phyloP scores from a whole-genome alignment of 164 flowering plant genomes.

The Annona squamosa region DNA sequence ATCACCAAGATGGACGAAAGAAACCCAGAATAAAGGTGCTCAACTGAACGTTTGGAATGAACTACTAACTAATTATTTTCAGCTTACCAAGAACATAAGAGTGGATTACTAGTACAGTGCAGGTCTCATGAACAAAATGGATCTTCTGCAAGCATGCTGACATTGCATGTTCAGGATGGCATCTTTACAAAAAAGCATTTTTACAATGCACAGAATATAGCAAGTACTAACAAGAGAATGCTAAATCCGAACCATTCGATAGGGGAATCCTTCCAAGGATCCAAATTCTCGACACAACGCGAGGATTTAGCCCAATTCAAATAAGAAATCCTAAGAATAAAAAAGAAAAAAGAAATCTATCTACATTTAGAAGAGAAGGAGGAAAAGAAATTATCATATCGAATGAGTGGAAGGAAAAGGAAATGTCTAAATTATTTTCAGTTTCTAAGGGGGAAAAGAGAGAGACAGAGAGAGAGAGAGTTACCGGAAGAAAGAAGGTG shows the following conservation, averaged over 20 bases:
- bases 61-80: too few species aligned
- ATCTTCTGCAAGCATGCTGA: not conserved
- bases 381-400: too few species aligned
- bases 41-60: too few species aligned
- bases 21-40: not conserved
- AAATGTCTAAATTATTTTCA: too few species aligned
- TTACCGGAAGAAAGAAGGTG: constrained; percentile 12
- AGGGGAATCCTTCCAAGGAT: not conserved
- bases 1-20: not conserved
- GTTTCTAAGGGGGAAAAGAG: not conserved
- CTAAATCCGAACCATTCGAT: not conserved
- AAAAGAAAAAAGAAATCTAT: not conserved
- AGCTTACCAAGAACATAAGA: not conserved
- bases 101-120: not conserved
- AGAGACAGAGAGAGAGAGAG: constrained; percentile 1
- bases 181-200: not conserved
- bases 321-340: not conserved
- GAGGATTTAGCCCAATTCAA: not conserved
- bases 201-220: not conserved
- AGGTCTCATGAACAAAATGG: not conserved
- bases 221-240: not conserved
- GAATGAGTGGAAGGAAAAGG: too few species aligned
- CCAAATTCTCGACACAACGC: too few species aligned
- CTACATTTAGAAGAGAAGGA: too few species aligned
- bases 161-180: not conserved